These are phyloP conservation scores for Pyricularia sp. DNA, from an alignment of 2,329 filamentous ascomycete genomes.

Conservation along the genomic window DNA sequence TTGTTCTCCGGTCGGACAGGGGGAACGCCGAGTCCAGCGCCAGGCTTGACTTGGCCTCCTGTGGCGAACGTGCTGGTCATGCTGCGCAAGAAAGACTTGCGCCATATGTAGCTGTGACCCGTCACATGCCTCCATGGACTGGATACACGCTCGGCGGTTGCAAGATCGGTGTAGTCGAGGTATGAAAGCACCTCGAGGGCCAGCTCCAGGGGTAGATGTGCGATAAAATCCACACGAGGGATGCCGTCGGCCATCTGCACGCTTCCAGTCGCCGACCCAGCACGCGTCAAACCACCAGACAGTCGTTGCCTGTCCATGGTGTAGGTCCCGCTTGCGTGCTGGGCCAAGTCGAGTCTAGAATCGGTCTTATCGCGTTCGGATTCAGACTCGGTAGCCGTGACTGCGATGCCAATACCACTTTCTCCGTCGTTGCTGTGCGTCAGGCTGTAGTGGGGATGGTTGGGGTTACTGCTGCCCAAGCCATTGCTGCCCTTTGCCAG, in stretches of 20 bases:
- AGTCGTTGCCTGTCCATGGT: neutral
- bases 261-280: constrained; percentile 10
- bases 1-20: constrained; percentile 52
- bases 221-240: constrained; percentile 49
- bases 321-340: neutral
- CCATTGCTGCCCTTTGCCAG: neutral
- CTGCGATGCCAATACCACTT: constrained; percentile 54
- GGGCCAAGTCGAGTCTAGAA: constrained; percentile 1
- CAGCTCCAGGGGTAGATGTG: constrained; percentile 45
- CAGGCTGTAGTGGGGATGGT: neutral
- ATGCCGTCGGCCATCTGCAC: constrained; percentile 25
- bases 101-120: constrained; percentile 51
- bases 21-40: constrained; percentile 49
- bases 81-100: constrained; percentile 52
- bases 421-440: constrained; percentile 41
- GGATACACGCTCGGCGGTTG: constrained; percentile 40
- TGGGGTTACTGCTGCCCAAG: neutral
- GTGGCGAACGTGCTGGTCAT: constrained; percentile 53
- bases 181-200: constrained; percentile 48
- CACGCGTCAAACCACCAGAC: constrained; percentile 8
- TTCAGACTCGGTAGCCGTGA: constrained; percentile 32
- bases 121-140: constrained; percentile 36
- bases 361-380: constrained; percentile 5
- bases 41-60: constrained; percentile 39
- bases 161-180: constrained; percentile 43